Conservation (phyloP, 139 green algal genomes). For the Picochlorum sp. region DNA sequence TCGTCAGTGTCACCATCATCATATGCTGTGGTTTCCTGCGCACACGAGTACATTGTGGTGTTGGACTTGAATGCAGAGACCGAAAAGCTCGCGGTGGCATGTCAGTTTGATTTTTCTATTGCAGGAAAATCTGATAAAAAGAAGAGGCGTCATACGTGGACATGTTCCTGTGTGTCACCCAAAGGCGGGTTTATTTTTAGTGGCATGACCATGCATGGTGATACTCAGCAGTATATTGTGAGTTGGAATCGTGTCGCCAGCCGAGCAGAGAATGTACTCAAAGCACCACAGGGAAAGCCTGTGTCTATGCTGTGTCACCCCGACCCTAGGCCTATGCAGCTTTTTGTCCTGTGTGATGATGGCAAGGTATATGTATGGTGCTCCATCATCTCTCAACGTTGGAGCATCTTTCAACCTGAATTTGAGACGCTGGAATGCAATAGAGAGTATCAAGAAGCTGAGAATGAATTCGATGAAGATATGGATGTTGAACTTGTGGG, state of each 20-base stretch:
- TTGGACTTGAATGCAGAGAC: too few species aligned
- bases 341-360: conserved; percentile 42
- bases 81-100: too few species aligned
- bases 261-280: background rate
- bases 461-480: conserved; percentile 9
- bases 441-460: conserved; percentile 12
- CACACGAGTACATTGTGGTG: too few species aligned
- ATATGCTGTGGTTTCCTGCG: too few species aligned
- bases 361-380: conserved; percentile 75
- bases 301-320: conserved; percentile 76
- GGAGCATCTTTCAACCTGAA: conserved; percentile 88
- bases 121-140: background rate
- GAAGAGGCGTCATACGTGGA: too few species aligned
- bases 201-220: too few species aligned
- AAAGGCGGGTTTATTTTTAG: too few species aligned
- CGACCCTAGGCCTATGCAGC: conserved; percentile 31
- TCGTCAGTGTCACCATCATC: too few species aligned
- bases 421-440: conserved; percentile 89
- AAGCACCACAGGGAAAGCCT: background rate
- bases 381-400: conserved; percentile 69
- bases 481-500: too few species aligned
- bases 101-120: background rate
- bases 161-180: too few species aligned
- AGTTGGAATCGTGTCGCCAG: too few species aligned
- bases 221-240: too few species aligned